These are phyloP conservation scores for Lasiosphaeris hirsuta DNA, from an alignment of 495 filamentous ascomycete genomes.

Conservation along the genomic window DNA sequence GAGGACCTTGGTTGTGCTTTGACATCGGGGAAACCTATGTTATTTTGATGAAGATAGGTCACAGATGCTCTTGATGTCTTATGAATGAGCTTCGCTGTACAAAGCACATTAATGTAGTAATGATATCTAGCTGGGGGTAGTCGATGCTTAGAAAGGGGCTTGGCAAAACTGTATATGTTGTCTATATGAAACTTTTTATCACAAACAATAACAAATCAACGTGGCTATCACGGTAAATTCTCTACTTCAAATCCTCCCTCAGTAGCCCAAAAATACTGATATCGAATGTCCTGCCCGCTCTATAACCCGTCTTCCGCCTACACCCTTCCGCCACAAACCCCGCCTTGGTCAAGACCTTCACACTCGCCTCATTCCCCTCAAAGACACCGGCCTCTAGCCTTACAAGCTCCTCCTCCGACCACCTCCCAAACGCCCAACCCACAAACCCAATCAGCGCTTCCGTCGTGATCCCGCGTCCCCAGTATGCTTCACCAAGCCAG, in stretches of 20 bases:
- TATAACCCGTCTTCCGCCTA: slow-evolving; percentile 33
- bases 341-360: slow-evolving; percentile 30
- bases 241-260: slow-evolving; percentile 30
- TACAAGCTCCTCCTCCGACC: slow-evolving; percentile 20
- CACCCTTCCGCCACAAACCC: slow-evolving; percentile 40
- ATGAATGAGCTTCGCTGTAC: too few species aligned
- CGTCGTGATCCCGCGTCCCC: slow-evolving; percentile 40
- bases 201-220: too few species aligned
- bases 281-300: slow-evolving; percentile 32
- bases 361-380: slow-evolving; percentile 32
- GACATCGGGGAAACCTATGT: background rate
- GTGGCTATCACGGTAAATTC: slow-evolving; percentile 49
- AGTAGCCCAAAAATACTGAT: slow-evolving; percentile 30
- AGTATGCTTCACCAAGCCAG: slow-evolving; percentile 32
- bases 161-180: too few species aligned
- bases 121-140: too few species aligned
- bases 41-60: background rate
- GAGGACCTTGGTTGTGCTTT: background rate
- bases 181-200: too few species aligned
- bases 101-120: background rate
- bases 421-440: slow-evolving; percentile 35
- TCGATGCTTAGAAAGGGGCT: too few species aligned
- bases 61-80: too few species aligned
- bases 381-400: slow-evolving; percentile 36
- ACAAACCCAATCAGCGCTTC: slow-evolving; percentile 22